phyloP scores from a whole-genome alignment of 2,329 filamentous ascomycete genomes.

The Leptographium flavum region DNA sequence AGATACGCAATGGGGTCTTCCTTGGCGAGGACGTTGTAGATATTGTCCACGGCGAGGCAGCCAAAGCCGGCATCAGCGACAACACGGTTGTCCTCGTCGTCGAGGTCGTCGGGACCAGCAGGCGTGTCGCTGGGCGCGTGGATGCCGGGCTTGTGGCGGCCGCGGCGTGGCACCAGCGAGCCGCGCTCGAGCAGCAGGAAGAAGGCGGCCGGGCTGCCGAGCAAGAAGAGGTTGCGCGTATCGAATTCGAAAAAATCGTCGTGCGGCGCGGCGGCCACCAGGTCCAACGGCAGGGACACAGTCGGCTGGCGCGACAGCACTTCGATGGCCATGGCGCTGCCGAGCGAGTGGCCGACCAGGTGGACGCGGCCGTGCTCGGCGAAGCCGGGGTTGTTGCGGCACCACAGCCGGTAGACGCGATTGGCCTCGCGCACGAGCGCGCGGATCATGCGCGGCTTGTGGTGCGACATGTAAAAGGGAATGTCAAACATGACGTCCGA shows the following conservation, averaged over 20 bases:
- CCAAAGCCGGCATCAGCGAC: conserved; percentile 79
- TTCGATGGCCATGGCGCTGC: conserved; percentile 88
- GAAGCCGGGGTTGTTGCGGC: conserved; percentile 82
- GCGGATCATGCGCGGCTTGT: conserved; percentile 87
- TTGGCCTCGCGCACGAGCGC: conserved; percentile 86
- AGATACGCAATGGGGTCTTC: conserved; percentile 75
- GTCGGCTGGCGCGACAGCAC: conserved; percentile 84
- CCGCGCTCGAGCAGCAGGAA: conserved; percentile 75
- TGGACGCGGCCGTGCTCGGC: conserved; percentile 70
- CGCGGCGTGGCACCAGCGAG: conserved; percentile 58
- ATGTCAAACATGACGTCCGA: conserved; percentile 98
- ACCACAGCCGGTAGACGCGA: conserved; percentile 91
- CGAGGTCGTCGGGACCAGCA: conserved; percentile 33
- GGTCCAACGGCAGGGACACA: conserved; percentile 36
- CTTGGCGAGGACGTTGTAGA: conserved; percentile 77
- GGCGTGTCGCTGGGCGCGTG: conserved; percentile 25
- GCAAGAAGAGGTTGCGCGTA: conserved; percentile 76
- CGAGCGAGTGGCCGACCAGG: conserved; percentile 82
- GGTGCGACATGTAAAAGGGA: conserved; percentile 92
- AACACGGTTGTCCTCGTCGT: conserved; percentile 30
- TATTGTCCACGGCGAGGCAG: conserved; percentile 84
- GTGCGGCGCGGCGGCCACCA: conserved; percentile 24
- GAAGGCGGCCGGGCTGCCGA: conserved; percentile 82
- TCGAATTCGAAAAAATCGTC: conserved; percentile 69
- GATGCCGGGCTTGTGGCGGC: conserved; percentile 60